Base-by-base conservation (phyloP, 371 early-diverging fungal species). In the Zopfochytrium polystomum region DNA sequence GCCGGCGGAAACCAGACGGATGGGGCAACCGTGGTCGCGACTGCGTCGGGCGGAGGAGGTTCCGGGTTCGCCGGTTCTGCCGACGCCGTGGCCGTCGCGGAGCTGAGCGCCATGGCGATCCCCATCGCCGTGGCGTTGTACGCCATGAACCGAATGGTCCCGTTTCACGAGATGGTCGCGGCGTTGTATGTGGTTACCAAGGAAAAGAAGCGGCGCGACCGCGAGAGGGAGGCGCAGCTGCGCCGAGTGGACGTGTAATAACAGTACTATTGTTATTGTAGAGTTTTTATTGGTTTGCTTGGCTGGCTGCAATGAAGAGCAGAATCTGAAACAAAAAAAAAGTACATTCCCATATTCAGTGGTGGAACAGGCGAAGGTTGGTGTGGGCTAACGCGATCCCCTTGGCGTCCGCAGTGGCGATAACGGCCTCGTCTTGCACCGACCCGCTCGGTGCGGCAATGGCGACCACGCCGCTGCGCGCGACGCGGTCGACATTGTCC, bases 381-480 rank as follows among this genome's bases (percentile, higher is more conserved):
- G 95, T 94, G 73, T 91, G 92, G 31, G 79, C 86, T 58, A 92
- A 62, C 6, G 85, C 90, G 84, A 97, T 92, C 64, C 84, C 74
- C 68, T 89, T 82, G 45, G 82, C 75, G 58, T 96, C 87, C 46
- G 93, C 94, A 44, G 86, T 80, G 35, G 83, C 83, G 63, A 97
- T 86, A 52, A 96, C 92, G 46, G 68, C 87, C 1, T 80, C 75
- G 68, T 97, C 98, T 83, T 84, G 85, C 62, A 97, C 90, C 26
- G 87, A 87, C 45, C 98, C 98, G 63, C 86, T 84, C 23, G 98
- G 91, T 33, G 93, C 93, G 46, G 92, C 95, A 61, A 96, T 80
- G 71, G 84, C 90, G 58, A 80, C 76, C 61, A 91, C 98, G 65
- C 98, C 98, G 26, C 89, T 87, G 71, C 85, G 81, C 30, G 80